A percentile compares a stretch with the other conserved stretches of the same genome.
Conservation (phyloP, 2,329 filamentous ascomycete species). For the Epichloe festucae region DNA sequence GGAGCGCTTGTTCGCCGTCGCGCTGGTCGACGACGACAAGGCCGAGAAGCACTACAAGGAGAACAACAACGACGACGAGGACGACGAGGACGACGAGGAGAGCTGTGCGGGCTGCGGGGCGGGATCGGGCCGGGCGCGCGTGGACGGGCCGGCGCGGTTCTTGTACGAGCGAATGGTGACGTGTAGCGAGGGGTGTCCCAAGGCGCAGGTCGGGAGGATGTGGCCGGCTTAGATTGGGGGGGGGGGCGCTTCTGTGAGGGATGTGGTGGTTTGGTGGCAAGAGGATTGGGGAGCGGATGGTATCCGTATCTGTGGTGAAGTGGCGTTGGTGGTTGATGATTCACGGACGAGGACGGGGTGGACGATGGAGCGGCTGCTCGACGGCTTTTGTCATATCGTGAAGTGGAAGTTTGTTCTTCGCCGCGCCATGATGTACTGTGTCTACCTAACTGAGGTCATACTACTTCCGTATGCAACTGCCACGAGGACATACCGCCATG, state of each 20-base stretch:
- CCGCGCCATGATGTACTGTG: too few species aligned
- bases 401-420: too few species aligned
- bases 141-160: conserved; percentile 1
- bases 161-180: conserved; percentile 3
- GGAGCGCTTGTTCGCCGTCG: conserved; percentile 7
- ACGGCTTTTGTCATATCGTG: too few species aligned
- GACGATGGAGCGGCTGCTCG: too few species aligned
- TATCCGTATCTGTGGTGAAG: too few species aligned
- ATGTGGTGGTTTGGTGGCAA: too few species aligned
- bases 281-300: too few species aligned
- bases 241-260: background rate
- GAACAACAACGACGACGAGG: conserved; percentile 3
- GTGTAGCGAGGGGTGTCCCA: background rate
- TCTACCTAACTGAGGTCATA: too few species aligned
- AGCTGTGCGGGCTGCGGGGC: conserved; percentile 4
- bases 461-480: too few species aligned
- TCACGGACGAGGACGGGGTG: too few species aligned
- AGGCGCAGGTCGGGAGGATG: conserved; percentile 3
- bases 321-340: too few species aligned
- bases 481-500: too few species aligned
- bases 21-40: conserved; percentile 5
- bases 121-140: background rate
- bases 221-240: conserved; percentile 1
- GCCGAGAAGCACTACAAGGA: conserved; percentile 5
- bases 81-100: background rate